phyloP scores from a whole-genome alignment of 805 yeast species.

The Hanseniaspora thailandica region DNA sequence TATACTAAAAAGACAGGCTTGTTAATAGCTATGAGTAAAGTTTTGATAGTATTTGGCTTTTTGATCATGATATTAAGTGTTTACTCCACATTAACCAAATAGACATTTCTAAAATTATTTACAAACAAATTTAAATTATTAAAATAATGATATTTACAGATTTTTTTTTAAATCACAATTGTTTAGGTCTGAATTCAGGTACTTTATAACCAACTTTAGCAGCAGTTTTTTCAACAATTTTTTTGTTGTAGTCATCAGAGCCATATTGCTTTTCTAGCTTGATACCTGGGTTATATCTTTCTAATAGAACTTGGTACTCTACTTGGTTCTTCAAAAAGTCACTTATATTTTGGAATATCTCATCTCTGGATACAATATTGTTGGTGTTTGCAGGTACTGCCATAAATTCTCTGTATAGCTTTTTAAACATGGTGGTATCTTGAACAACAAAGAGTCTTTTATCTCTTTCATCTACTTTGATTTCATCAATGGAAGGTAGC shows the following conservation, averaged over 20 bases:
- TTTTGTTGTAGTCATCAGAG: constrained; percentile 26
- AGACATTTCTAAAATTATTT: neutral
- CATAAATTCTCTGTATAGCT: constrained; percentile 18
- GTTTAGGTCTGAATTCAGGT: constrained; percentile 28
- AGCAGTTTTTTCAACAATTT: constrained; percentile 70
- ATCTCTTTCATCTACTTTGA: constrained; percentile 14
- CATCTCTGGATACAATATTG: constrained; percentile 13
- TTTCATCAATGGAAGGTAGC: constrained; percentile 16
- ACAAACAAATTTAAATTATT: neutral
- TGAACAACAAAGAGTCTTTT: constrained; percentile 13
- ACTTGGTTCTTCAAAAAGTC: constrained; percentile 61
- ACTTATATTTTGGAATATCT: constrained; percentile 31
- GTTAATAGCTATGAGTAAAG: constrained; percentile 33
- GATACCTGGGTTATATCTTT: constrained; percentile 77
- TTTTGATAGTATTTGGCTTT: constrained; percentile 56
- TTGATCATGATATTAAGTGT: constrained; percentile 59
- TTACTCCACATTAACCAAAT: constrained; percentile 27
- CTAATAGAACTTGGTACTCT: constrained; percentile 63
- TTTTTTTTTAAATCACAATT: neutral
- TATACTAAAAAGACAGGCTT: constrained; percentile 21
- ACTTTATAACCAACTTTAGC: constrained; percentile 74
- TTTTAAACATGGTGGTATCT: constrained; percentile 20
- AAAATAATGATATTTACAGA: neutral
- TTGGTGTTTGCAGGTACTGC: neutral
- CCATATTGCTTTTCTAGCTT: constrained; percentile 49